Evolutionary conservation across 179 eudicot species (phyloP).

Genomic region (Silene noctiflora): DNA sequence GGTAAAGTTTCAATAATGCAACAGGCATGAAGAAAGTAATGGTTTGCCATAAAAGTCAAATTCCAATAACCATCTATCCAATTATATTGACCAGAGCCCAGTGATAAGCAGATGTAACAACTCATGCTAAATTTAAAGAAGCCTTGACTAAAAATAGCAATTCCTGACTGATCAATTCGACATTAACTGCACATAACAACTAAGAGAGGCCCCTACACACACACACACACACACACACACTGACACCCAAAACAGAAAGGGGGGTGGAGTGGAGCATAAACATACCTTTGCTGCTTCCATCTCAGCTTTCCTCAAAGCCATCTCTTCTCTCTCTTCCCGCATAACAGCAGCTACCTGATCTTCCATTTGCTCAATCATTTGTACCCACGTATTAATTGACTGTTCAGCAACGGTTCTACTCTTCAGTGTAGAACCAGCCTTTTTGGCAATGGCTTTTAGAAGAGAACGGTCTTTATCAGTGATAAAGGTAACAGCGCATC

Average conservation of each 20-base stretch:
- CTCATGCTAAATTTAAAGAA: neutral
- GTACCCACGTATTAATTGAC: constrained; percentile 71
- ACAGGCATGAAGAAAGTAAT: neutral
- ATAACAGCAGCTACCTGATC: constrained; percentile 72
- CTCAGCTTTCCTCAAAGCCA: constrained; percentile 93
- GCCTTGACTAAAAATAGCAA: neutral
- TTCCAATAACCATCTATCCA: neutral
- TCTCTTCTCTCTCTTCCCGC: constrained; percentile 95
- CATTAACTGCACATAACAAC: too few species aligned
- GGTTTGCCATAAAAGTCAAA: neutral
- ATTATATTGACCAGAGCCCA: neutral
- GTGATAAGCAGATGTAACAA: neutral
- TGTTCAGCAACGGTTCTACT: constrained; percentile 87
- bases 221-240: too few species aligned
- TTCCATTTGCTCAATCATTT: constrained; percentile 87
- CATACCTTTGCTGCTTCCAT: constrained; percentile 92
- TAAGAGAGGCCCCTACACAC: too few species aligned
- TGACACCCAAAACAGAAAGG: neutral
- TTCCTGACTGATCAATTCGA: neutral
- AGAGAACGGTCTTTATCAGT: constrained; percentile 93
- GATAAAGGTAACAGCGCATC: constrained; percentile 92
- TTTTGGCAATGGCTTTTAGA: constrained; percentile 75
- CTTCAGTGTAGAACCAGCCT: constrained; percentile 85
- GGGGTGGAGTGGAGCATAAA: neutral
- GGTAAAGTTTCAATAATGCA: neutral